Conservation (phyloP, 2,329 filamentous ascomycete genomes). For the Sclerotinia minor region DNA sequence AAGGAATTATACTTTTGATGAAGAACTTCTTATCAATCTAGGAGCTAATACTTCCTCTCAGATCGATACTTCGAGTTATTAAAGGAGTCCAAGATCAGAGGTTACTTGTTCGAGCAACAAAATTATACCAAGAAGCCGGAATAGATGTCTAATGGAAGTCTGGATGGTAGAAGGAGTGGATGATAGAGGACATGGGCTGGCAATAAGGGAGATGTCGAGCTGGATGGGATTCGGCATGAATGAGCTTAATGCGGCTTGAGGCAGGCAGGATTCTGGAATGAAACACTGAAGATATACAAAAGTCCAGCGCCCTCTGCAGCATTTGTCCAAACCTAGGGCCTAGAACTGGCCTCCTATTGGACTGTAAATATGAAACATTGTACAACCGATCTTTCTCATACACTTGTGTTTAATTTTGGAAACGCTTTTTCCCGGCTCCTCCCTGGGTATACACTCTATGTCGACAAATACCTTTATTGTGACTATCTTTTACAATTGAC, state of each 20-base stretch:
- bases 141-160: slow-evolving; percentile 16
- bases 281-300: neutral
- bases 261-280: slow-evolving; percentile 1
- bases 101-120: slow-evolving; percentile 76
- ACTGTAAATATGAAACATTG: slow-evolving; percentile 26
- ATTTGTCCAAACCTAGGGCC: slow-evolving; percentile 4
- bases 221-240: neutral
- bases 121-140: slow-evolving; percentile 63
- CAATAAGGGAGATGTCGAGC: neutral
- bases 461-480: neutral
- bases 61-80: slow-evolving; percentile 79
- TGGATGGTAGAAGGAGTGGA: neutral
- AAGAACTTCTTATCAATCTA: neutral
- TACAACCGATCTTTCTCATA: slow-evolving; percentile 4
- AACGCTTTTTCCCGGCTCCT: neutral
- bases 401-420: neutral
- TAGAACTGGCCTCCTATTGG: neutral
- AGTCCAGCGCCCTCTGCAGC: neutral
- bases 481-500: neutral
- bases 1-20: neutral
- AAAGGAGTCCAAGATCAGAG: slow-evolving; percentile 74
- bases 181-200: neutral
- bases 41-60: slow-evolving; percentile 42
- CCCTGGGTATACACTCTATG: neutral
- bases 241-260: neutral